Evolutionary conservation across 2,329 filamentous ascomycete species (phyloP).

Genomic region (Alternaria atra): DNA sequence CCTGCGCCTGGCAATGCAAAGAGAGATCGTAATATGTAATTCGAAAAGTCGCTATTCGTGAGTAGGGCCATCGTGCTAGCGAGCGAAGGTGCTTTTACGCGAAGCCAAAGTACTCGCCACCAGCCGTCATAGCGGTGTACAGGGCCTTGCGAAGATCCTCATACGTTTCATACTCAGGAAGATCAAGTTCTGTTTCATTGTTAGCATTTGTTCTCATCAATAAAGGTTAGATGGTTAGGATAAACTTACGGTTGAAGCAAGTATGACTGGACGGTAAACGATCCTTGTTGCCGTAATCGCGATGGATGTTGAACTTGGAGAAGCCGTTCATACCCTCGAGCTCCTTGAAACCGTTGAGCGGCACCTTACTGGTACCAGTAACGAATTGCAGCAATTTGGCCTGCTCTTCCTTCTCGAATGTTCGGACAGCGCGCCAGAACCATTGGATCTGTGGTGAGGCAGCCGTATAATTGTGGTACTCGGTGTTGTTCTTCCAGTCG

Average conservation of each 20-base stretch:
- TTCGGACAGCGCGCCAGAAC: slow-evolving; percentile 98
- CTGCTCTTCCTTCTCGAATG: slow-evolving; percentile 98
- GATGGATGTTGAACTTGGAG: slow-evolving; percentile 97
- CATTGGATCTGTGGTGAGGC: slow-evolving; percentile 97
- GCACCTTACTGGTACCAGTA: slow-evolving; percentile 97
- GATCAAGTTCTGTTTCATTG: slow-evolving; percentile 79
- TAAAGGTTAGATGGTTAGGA: background rate
- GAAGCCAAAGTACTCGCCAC: slow-evolving; percentile 97
- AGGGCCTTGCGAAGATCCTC: slow-evolving; percentile 86
- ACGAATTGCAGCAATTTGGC: slow-evolving; percentile 98
- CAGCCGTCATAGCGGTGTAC: slow-evolving; percentile 95
- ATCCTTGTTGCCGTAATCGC: slow-evolving; percentile 96
- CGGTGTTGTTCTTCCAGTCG: slow-evolving; percentile 98
- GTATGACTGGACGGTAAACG: slow-evolving; percentile 96
- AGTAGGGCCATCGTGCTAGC: background rate
- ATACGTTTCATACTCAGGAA: slow-evolving; percentile 98
- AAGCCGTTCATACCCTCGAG: slow-evolving; percentile 99
- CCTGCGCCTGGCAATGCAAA: slow-evolving; percentile 47
- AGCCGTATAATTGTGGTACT: slow-evolving; percentile 96
- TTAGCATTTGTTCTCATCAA: slow-evolving; percentile 44
- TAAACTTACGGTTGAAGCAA: slow-evolving; percentile 94
- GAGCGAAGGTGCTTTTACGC: slow-evolving; percentile 66
- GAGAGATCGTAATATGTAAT: slow-evolving; percentile 27
- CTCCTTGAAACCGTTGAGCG: slow-evolving; percentile 98
- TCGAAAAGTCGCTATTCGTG: slow-evolving; percentile 13